phyloP scores from a whole-genome alignment of 2,329 filamentous ascomycete genomes.

The Teratosphaeria epicoccoides region DNA sequence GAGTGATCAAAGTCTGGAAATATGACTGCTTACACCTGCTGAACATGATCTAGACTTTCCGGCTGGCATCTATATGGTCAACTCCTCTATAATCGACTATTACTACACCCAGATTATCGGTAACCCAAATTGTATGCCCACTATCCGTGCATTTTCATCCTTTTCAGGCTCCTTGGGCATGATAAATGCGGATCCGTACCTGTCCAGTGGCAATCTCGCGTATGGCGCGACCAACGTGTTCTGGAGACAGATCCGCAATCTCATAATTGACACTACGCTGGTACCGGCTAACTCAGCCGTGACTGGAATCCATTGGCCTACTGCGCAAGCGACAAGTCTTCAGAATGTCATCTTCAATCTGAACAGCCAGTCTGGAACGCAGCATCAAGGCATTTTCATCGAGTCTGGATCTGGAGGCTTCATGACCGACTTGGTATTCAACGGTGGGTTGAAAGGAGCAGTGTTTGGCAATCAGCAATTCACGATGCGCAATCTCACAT shows the following conservation, averaged over 20 bases:
- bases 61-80: conserved; percentile 47
- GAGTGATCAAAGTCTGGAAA: not conserved
- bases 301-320: conserved; percentile 38
- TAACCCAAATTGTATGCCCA: conserved; percentile 47
- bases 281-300: conserved; percentile 35
- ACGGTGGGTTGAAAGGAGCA: conserved; percentile 32
- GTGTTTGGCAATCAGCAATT: conserved; percentile 41
- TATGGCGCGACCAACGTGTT: conserved; percentile 49
- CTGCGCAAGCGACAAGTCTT: conserved; percentile 35
- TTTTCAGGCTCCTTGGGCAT: conserved; percentile 39
- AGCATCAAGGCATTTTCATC: conserved; percentile 36
- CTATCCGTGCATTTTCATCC: conserved; percentile 42
- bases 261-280: conserved; percentile 49
- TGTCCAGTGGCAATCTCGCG: conserved; percentile 27
- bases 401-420: conserved; percentile 37
- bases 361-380: conserved; percentile 35
- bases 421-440: conserved; percentile 36
- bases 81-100: conserved; percentile 47
- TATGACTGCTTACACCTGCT: no score
- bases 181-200: conserved; percentile 47
- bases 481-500: conserved; percentile 42
- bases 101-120: conserved; percentile 55
- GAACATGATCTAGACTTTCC: conserved; percentile 14
- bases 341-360: conserved; percentile 38
- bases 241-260: conserved; percentile 54